Conservation (phyloP, 2,329 filamentous ascomycete species). For the Trichoderma hamatum region DNA sequence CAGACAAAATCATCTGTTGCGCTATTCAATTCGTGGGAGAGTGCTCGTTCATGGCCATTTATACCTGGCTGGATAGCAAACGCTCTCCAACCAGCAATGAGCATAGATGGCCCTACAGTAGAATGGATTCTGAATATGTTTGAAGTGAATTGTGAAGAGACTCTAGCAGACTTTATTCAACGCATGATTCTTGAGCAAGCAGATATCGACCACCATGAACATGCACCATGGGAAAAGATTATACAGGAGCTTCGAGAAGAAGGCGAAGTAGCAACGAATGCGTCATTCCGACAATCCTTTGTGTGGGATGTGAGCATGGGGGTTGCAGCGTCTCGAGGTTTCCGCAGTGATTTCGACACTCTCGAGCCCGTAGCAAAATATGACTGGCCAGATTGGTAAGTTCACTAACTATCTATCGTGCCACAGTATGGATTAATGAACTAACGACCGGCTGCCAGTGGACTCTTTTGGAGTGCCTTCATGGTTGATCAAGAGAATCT, state of each 20-base stretch:
- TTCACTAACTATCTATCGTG: background rate
- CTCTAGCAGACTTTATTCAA: slow-evolving; percentile 35
- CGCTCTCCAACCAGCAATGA: slow-evolving; percentile 42
- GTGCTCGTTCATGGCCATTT: slow-evolving; percentile 44
- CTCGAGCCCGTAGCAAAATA: slow-evolving; percentile 40
- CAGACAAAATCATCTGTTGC: slow-evolving; percentile 39
- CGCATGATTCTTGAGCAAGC: slow-evolving; percentile 36
- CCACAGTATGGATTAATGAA: background rate
- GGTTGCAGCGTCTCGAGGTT: slow-evolving; percentile 30
- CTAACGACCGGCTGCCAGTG: slow-evolving; percentile 32
- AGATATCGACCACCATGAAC: slow-evolving; percentile 35
- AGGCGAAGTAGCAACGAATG: slow-evolving; percentile 37
- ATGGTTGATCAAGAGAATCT: slow-evolving; percentile 40
- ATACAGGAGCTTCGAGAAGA: slow-evolving; percentile 40
- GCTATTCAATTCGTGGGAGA: slow-evolving; percentile 42
- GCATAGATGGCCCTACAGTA: slow-evolving; percentile 43
- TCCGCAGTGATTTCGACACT: slow-evolving; percentile 30
- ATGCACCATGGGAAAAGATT: slow-evolving; percentile 43
- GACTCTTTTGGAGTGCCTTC: slow-evolving; percentile 46
- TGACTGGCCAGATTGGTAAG: slow-evolving; percentile 46
- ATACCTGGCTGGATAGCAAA: slow-evolving; percentile 41
- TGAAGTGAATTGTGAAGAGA: slow-evolving; percentile 35
- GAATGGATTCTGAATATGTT: slow-evolving; percentile 44
- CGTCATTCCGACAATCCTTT: slow-evolving; percentile 43
- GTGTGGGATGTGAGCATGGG: slow-evolving; percentile 45